Evolutionary conservation across 2,329 filamentous ascomycete species (phyloP), one percentile per base, ranked within the genome.

Genomic region (Aureobasidium sp.): DNA sequence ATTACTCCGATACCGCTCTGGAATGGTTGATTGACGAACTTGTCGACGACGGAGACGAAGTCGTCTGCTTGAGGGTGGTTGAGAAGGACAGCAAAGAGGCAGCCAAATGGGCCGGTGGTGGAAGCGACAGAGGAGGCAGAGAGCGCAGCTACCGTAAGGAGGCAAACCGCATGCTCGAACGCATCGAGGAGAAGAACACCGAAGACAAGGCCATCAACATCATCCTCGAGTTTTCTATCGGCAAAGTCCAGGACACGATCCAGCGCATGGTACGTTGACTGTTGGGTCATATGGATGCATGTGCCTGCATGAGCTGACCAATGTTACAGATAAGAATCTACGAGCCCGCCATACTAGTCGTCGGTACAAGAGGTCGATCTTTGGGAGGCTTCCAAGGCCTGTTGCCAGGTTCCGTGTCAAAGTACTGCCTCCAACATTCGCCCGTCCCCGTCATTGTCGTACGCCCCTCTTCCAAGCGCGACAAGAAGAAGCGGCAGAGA

Each of bases 381-480:
- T 79, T 95, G 1, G 90, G 90, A 35, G 90, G 91, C 27, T 86
- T 96, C 61, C 91, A 95, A 70, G 89, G 90, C 50, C 78, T 96
- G 31, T 82, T 96, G 43, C 90, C 89, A 51, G 94, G 90, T 64
- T 94, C 89, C 0, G 92, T 96, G 46, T 95, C 90, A 27, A 96
- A 96, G 71, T 96, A 96, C 74, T 96, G 92, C 69, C 80, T 96
- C 13, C 92, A 96, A 70, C 92, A 95, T 71, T 95, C 89, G 1
- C 91, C 92, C 0, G 89, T 96, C 1, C 92, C 92, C 0, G 92
- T 96, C 8, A 92, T 96, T 31, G 92, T 96, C 33, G 92, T 96
- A 10, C 84, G 92, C 4, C 91, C 92, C 37, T 88, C 87, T 33
- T 88, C 89, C 63, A 95, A 95, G 75, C 87, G 92, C 21, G 84